Base-by-base conservation (phyloP, 2,329 filamentous ascomycete species). In the Geosmithia morbida region DNA sequence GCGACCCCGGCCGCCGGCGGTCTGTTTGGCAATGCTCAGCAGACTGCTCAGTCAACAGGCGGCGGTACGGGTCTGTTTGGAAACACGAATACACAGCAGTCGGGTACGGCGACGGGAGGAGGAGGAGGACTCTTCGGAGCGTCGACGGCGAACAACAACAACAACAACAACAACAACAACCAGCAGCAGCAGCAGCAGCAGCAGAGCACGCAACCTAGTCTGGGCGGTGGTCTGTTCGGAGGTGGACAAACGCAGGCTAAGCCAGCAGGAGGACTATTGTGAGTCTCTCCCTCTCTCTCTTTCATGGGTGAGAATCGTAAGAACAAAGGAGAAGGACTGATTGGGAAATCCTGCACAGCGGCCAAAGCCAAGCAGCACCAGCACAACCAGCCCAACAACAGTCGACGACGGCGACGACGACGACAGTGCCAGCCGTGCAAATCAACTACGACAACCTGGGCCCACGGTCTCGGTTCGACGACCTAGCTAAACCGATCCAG, bases 381-480 rank as follows among this genome's bases (percentile, higher is more conserved):
- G 39, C 19, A 26, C 22, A 45, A 43, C 33, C 22, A 11, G 10
- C 19, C 16, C 59, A 26, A 26, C 22, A 26, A 26, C 22, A 26
- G 22, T 26, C 58, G 47, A 57, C 57, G 44, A 50, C 52, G 17
- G 47, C 46, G 22, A 5, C 58, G 47, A 57, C 57, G 44, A 50
- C 52, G 17, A 48, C 46, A 52, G 72, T 81, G 16, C 80, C 83
- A 1, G 86, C 84, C 17, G 83, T 87, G 17, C 82, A 85, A 57
- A 85, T 94, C 56, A 85, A 92, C 62, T 66, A 85, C 46, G 77
- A 77, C 55, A 86, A 85, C 59, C 71, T 97, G 50, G 80, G 87
- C 46, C 83, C 85, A 16, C 94, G 89, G 0, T 95, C 88, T 3
- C 86, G 92, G 51, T 96, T 92, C 69, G 87, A 88, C 59, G 90